Evolutionary conservation across 345 rosid species (phyloP).

Genomic region (Capsella bursapastoris): DNA sequence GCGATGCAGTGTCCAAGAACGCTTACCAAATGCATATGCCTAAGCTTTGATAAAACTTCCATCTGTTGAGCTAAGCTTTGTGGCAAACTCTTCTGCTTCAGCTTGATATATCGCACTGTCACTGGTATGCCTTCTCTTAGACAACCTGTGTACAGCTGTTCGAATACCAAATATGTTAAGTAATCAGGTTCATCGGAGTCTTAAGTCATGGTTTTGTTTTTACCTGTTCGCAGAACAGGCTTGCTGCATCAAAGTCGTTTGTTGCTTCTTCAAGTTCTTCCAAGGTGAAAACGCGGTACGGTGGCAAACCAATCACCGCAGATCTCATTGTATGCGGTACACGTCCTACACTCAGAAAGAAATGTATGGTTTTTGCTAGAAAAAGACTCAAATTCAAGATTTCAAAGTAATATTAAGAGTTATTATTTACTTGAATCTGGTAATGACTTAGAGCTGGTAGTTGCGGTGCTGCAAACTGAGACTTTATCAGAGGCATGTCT

Average conservation of each 20-base stretch:
- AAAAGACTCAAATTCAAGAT: constrained; percentile 25
- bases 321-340: constrained; percentile 87
- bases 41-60: constrained; percentile 80
- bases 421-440: constrained; percentile 62
- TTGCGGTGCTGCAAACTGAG: constrained; percentile 53
- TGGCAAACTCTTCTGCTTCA: constrained; percentile 69
- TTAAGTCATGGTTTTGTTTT: constrained; percentile 11
- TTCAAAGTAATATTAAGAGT: neutral
- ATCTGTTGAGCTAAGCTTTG: constrained; percentile 70
- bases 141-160: constrained; percentile 76
- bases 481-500: constrained; percentile 54
- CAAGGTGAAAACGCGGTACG: constrained; percentile 66
- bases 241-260: constrained; percentile 67
- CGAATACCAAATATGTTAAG: constrained; percentile 18
- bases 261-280: constrained; percentile 93
- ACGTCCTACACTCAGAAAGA: constrained; percentile 57
- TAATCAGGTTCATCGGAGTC: neutral
- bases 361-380: constrained; percentile 2
- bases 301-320: constrained; percentile 80
- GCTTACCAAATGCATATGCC: constrained; percentile 84
- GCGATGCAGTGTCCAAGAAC: constrained; percentile 86
- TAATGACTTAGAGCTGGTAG: constrained; percentile 55
- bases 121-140: constrained; percentile 70
- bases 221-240: constrained; percentile 63
- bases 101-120: constrained; percentile 67